Base-by-base conservation (phyloP, 2,329 filamentous ascomycete genomes). In the Pseudogymnoascus sp. region DNA sequence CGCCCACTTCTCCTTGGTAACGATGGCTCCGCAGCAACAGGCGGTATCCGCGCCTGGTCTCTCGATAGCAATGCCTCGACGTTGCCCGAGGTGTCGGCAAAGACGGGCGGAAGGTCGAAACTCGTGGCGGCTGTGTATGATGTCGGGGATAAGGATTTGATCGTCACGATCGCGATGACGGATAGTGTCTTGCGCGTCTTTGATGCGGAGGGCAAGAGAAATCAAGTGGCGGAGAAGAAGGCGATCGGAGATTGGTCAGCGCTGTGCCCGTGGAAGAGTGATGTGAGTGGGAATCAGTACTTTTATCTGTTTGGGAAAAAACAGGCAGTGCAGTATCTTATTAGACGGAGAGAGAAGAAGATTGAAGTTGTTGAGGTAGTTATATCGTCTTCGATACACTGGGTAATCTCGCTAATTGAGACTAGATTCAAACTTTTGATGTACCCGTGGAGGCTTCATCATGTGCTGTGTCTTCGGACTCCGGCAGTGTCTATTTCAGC, bases 161-260 rank as follows among this genome's bases (percentile, higher is more conserved):
- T 48, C 5, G 9, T 30, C 41, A 70, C 73, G 0, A 65, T 75
- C 8, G 71, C 63, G 3, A 69, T 65, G 12, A 72, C 69, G 30
- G 74, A 77, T 48, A 63, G 74, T 12, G 63, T 75, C 10, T 64
- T 76, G 34, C 76, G 74, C 1, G 73, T 78, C 30, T 74, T 75
- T 2, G 69, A 73, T 62, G 71, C 76, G 0, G 75, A 77, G 59
- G 77, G 75, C 1, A 63, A 70, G 52, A 69, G 72, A 60, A 60
- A 73, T 15, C 66, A 71, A 5, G 65, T 66, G 4, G 71, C 72
- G 3, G 62, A 69, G 35, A 67, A 70, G 9, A 72, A 68, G 21
- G 67, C 72, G 1, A 66, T 77, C 12, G 76, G 77, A 0, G 76
- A 78, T 63, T 79, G 76, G 74, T 77, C 76, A 12, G 73, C 76